Percentiles rank a stretch among this genome's conserved stretches.
phyloP scores from a whole-genome alignment of 2,329 filamentous ascomycete genomes.

The Fusarium sororula region DNA sequence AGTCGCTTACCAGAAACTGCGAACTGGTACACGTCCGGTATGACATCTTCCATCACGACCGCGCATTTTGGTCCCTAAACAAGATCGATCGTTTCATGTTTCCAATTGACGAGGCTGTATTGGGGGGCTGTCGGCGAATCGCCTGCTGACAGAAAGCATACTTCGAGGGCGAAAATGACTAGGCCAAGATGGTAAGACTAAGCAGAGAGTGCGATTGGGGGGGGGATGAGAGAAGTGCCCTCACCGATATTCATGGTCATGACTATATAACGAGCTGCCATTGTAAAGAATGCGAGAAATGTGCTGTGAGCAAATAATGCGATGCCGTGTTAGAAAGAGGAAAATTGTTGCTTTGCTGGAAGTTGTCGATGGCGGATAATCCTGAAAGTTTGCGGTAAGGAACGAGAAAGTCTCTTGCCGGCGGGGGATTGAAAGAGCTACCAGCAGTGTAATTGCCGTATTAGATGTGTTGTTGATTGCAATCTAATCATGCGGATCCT shows the following conservation, averaged over 20 bases:
- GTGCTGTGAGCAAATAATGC: no score
- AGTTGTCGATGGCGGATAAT: background rate
- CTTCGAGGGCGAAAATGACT: constrained; percentile 29
- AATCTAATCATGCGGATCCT: background rate
- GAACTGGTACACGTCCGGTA: constrained; percentile 5
- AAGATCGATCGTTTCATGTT: constrained; percentile 19
- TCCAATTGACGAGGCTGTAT: constrained; percentile 31
- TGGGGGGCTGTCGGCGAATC: background rate
- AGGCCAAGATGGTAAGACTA: background rate
- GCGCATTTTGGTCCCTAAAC: constrained; percentile 26
- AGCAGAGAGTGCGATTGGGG: background rate
- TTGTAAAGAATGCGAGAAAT: background rate
- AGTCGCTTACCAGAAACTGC: constrained; percentile 12
- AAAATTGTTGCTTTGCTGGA: background rate
- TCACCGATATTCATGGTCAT: constrained; percentile 19
- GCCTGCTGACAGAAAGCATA: constrained; percentile 31
- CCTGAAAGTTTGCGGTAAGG: background rate
- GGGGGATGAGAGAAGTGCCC: background rate
- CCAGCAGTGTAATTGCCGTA: no score
- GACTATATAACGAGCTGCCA: background rate
- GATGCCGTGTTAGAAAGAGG: no score
- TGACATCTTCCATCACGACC: background rate
- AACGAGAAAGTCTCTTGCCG: background rate
- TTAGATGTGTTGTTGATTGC: background rate
- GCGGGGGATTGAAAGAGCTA: background rate